Conservation (phyloP, 2,329 filamentous ascomycete species). For the Pezicula neosporulosa region DNA sequence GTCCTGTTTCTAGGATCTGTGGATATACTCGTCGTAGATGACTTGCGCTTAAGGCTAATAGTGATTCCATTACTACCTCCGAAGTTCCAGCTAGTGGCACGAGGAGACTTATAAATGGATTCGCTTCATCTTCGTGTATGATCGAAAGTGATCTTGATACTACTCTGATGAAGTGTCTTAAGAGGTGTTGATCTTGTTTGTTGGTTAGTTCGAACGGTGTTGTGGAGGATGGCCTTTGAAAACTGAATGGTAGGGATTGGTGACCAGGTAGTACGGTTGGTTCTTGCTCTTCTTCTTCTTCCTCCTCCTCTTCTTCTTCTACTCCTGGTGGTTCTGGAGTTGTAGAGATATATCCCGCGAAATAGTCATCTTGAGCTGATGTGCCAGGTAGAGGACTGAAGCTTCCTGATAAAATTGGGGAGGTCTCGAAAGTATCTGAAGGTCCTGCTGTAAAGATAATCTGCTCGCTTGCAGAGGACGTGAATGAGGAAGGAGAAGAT, state of each 20-base stretch:
- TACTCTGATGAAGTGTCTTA: background rate
- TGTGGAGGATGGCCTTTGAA: background rate
- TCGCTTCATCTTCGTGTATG: background rate
- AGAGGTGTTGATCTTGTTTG: slow-evolving; percentile 1
- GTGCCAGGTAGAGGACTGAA: no score
- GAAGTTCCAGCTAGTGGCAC: slow-evolving; percentile 1
- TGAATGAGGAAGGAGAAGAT: background rate
- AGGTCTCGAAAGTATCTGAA: no score
- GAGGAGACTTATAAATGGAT: slow-evolving; percentile 2
- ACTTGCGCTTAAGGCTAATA: slow-evolving; percentile 2
- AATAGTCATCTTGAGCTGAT: background rate
- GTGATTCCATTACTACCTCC: slow-evolving; percentile 1
- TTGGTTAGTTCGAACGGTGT: background rate
- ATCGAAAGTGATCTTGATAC: slow-evolving; percentile 2
- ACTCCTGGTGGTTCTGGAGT: background rate
- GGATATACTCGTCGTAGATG: slow-evolving; percentile 2
- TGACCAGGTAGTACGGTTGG: background rate
- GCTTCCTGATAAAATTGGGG: no score
- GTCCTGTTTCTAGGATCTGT: background rate
- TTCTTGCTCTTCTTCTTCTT: background rate
- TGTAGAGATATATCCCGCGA: background rate
- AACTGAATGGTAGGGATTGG: background rate
- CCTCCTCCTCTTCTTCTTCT: no score
- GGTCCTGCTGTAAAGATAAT: background rate
- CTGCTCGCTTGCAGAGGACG: background rate